Evolutionary conservation across 2,329 filamentous ascomycete genomes (phyloP).

Genomic region (Leptographium lundbergii): DNA sequence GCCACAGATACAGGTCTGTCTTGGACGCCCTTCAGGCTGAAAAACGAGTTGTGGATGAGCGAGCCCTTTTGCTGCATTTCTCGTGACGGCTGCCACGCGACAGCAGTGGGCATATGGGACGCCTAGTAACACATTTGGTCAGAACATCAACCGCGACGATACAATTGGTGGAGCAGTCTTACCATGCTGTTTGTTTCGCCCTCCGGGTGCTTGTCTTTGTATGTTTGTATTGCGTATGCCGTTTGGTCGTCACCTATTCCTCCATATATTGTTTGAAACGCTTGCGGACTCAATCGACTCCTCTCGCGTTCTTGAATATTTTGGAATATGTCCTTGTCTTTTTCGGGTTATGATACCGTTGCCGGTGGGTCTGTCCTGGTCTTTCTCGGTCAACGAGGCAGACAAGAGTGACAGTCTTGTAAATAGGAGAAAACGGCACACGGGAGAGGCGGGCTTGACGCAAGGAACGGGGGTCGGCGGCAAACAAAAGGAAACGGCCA

Average conservation of each 20-base stretch:
- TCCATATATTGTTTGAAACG: neutral
- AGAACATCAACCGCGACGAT: neutral
- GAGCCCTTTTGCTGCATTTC: conserved; percentile 39
- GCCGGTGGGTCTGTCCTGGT: conserved; percentile 4
- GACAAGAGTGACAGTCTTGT: conserved; percentile 3
- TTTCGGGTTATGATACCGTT: conserved; percentile 5
- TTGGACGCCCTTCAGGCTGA: conserved; percentile 40
- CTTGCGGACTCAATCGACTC: neutral
- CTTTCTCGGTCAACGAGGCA: conserved; percentile 9
- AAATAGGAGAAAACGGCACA: neutral
- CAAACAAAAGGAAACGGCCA: neutral
- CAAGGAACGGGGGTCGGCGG: neutral
- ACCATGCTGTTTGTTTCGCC: conserved; percentile 1
- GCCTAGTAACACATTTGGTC: conserved; percentile 4
- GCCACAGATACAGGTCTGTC: conserved; percentile 54
- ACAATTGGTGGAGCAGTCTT: neutral
- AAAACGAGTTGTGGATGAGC: conserved; percentile 42
- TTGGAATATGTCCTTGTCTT: neutral
- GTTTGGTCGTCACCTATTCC: neutral
- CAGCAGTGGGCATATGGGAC: conserved; percentile 9
- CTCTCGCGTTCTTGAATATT: neutral
- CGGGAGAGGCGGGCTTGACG: neutral
- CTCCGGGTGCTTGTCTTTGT: neutral
- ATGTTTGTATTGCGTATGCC: neutral
- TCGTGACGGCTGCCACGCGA: conserved; percentile 23